Base-by-base conservation (phyloP, 2,329 filamentous ascomycete species). In the Shiraia bambusicola region DNA sequence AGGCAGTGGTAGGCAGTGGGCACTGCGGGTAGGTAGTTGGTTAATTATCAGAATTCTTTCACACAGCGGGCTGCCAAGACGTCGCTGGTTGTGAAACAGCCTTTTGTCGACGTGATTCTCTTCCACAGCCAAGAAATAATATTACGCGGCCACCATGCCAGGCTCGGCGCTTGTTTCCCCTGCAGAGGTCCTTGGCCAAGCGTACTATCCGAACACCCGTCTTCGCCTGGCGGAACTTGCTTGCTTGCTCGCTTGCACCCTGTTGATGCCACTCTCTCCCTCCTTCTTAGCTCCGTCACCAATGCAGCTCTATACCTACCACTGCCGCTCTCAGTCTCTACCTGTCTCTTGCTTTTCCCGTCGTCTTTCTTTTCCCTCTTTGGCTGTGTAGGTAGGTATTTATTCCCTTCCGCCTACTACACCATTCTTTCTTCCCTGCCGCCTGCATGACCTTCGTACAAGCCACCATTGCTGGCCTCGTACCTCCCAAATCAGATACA, bases 161-260 rank as follows among this genome's bases (percentile, higher is more conserved):
- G 29, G 33, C 49, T 50, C 50, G 55, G 56, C 57, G 45, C 47
- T 43, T 50, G 41, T 52, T 53, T 44, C 53, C 54, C 47, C 30
- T 50, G n/a, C n/a, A n/a, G n/a, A n/a, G n/a, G n/a, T n/a, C n/a
- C n/a, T n/a, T 46, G 51, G 61, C 59, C 61, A 63, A 62, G 61
- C 28, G 6, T 33, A 34, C 33, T 45, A 53, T 50, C 58, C 62
- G 59, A 52, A 39, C 58, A 61, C 55, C 61, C 61, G 62, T 60
- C 59, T 64, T 62, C 33, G 59, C 58, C 56, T 57, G 50, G 52
- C 44, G 49, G 50, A 49, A 56, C 57, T 59, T 61, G 59, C 52
- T 43, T 47, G 44, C 45, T 58, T 49, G 54, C 57, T 59, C 60
- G 59, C 52, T 43, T 47, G 44, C 45, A 59, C 50, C 61, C 61